phyloP scores from a whole-genome alignment of 1,139 yeast genomes.

The Geotrichum phurueaensis region DNA sequence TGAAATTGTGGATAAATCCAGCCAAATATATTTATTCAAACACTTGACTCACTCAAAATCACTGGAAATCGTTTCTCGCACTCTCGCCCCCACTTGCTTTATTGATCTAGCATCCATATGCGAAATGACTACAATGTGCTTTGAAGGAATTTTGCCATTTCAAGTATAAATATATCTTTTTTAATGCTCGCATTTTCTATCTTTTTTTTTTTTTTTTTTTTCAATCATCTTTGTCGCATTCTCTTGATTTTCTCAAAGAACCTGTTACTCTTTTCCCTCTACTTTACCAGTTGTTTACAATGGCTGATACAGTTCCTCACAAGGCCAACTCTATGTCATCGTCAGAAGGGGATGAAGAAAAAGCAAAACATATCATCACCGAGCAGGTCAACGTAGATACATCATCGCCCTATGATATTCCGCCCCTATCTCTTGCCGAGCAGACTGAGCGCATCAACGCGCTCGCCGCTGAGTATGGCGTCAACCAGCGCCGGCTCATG shows the following conservation, averaged over 20 bases:
- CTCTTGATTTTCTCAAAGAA: neutral
- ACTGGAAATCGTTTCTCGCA: neutral
- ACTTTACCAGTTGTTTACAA: neutral
- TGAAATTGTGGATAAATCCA: neutral
- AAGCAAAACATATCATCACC: neutral
- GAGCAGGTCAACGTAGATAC: neutral
- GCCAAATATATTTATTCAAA: neutral
- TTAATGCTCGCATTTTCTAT: neutral
- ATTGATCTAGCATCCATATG: neutral
- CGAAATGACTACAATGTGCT: neutral
- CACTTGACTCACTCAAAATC: neutral
- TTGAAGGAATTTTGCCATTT: neutral
- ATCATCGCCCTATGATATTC: neutral
- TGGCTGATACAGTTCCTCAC: neutral
- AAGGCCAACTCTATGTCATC: neutral
- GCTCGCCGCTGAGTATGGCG: slow-evolving; percentile 41
- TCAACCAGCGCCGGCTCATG: slow-evolving; percentile 49
- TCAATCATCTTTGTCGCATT: no score
- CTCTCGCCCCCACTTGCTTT: neutral
- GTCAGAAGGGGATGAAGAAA: neutral
- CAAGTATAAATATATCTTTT: neutral
- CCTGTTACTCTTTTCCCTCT: neutral
- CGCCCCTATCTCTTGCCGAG: slow-evolving; percentile 15
- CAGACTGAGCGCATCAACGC: slow-evolving; percentile 30
- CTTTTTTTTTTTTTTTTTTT: neutral